Conservation (phyloP, 2,329 filamentous ascomycete genomes). For the Teratosphaeria epicoccoides region DNA sequence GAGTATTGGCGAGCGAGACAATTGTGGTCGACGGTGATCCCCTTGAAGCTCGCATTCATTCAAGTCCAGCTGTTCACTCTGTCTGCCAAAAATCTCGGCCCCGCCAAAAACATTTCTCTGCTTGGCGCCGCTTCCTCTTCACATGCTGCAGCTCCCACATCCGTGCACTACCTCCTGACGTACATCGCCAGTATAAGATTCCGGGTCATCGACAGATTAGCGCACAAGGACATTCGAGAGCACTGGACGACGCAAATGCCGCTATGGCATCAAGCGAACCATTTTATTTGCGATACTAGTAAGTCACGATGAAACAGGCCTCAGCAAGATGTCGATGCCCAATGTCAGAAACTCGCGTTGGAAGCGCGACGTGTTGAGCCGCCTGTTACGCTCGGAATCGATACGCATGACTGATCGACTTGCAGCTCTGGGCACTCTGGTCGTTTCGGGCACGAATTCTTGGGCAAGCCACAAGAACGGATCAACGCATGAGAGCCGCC, state of each 20-base stretch:
- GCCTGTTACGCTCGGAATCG: neutral
- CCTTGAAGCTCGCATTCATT: neutral
- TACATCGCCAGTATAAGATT: too few species aligned
- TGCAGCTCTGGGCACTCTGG: constrained; percentile 92
- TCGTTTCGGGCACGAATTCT: constrained; percentile 93
- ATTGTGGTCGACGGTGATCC: neutral
- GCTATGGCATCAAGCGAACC: constrained; percentile 49
- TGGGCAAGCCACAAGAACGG: constrained; percentile 54
- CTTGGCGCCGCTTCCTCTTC: neutral
- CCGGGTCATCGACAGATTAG: too few species aligned
- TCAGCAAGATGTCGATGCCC: too few species aligned
- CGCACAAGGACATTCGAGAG: too few species aligned
- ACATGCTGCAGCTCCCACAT: neutral
- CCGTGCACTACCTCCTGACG: constrained; percentile 1
- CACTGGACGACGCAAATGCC: too few species aligned
- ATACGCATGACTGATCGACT: neutral
- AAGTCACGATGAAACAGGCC: constrained; percentile 30
- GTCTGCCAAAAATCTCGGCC: neutral
- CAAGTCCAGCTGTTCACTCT: constrained; percentile 1
- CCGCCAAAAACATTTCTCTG: neutral
- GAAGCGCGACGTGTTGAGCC: too few species aligned
- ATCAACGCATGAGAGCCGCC: neutral
- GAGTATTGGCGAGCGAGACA: neutral
- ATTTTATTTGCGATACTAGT: constrained; percentile 98
- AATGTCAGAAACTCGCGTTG: too few species aligned